phyloP scores from a whole-genome alignment of 768 basidiomycete genomes.

The Xerocomus potaroensis region DNA sequence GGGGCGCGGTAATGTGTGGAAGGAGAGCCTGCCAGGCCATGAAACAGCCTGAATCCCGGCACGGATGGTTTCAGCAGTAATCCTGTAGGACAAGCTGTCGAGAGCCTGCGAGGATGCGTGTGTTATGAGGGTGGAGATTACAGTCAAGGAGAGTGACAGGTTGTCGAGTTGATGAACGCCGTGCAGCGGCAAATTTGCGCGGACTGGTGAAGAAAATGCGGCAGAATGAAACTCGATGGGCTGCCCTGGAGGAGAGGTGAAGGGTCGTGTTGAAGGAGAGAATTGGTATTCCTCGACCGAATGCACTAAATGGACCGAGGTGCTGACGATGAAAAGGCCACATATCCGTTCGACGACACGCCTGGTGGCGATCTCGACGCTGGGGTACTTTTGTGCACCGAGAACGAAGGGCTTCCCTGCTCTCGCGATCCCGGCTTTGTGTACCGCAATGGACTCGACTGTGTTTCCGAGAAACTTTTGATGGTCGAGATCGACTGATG shows the following conservation, averaged over 20 bases:
- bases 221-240: constrained; percentile 41
- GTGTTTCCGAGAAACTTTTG: constrained; percentile 84
- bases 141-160: constrained; percentile 60
- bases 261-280: constrained; percentile 28
- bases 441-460: constrained; percentile 64
- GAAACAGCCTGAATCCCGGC: constrained; percentile 53
- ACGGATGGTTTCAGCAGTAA: constrained; percentile 49
- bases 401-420: constrained; percentile 58
- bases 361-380: constrained; percentile 44
- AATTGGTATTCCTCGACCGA: constrained; percentile 34
- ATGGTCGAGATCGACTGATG: constrained; percentile 90
- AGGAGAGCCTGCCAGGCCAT: constrained; percentile 88
- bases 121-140: constrained; percentile 54
- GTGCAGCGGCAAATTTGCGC: constrained; percentile 56
- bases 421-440: constrained; percentile 83
- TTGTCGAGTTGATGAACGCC: constrained; percentile 88
- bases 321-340: constrained; percentile 37
- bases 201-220: constrained; percentile 42
- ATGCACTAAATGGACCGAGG: constrained; percentile 32
- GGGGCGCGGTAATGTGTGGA: constrained; percentile 37
- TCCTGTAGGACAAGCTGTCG: constrained; percentile 12
- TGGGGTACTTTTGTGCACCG: constrained; percentile 53
- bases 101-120: constrained; percentile 32
- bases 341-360: constrained; percentile 39
- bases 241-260: constrained; percentile 36